These are phyloP conservation scores for Neonectria neomacrospora DNA, from an alignment of 2,329 filamentous ascomycete genomes.

Conservation along the genomic window DNA sequence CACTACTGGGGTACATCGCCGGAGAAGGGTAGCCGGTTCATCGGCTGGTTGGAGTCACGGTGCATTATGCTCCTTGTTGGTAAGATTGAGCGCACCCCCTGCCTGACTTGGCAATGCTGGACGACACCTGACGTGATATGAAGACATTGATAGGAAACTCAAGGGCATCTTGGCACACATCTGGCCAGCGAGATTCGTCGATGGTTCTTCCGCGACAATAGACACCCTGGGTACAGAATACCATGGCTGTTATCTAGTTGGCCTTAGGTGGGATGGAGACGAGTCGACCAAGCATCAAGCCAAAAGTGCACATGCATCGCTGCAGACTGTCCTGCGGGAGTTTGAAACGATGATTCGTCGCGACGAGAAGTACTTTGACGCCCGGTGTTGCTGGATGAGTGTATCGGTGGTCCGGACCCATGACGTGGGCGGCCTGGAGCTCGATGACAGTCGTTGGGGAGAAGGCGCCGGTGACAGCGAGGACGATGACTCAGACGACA, in stretches of 20 bases:
- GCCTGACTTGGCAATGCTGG: too few relatives aligned
- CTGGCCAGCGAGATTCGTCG: conserved; percentile 71
- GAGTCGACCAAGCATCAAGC: conserved; percentile 54
- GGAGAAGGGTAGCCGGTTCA: conserved; percentile 63
- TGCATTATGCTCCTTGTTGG: conserved; percentile 68
- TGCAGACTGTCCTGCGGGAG: conserved; percentile 57
- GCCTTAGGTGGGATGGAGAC: conserved; percentile 56
- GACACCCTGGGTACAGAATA: conserved; percentile 58
- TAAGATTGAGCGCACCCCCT: conserved; percentile 43
- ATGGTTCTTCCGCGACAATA: conserved; percentile 36
- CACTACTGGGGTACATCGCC: conserved; percentile 73
- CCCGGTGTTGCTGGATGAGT: conserved; percentile 60
- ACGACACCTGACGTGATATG: conserved; percentile 21
- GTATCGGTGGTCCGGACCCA: conserved; percentile 51
- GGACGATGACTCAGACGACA: conserved; percentile 58
- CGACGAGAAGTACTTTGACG: conserved; percentile 61
- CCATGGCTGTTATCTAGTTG: conserved; percentile 71
- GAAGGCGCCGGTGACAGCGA: conserved; percentile 42
- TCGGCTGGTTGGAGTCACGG: conserved; percentile 73
- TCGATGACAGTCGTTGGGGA: conserved; percentile 63
- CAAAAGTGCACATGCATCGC: conserved; percentile 53
- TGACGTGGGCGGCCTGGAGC: conserved; percentile 55
- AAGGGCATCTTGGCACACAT: conserved; percentile 65
- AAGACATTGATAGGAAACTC: conserved; percentile 66
- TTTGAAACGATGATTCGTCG: conserved; percentile 61